A percentile compares a stretch with the other conserved stretches of the same genome.
These are phyloP conservation scores for Tricharina praecox DNA, from an alignment of 495 filamentous ascomycete genomes.

Conservation along the genomic window DNA sequence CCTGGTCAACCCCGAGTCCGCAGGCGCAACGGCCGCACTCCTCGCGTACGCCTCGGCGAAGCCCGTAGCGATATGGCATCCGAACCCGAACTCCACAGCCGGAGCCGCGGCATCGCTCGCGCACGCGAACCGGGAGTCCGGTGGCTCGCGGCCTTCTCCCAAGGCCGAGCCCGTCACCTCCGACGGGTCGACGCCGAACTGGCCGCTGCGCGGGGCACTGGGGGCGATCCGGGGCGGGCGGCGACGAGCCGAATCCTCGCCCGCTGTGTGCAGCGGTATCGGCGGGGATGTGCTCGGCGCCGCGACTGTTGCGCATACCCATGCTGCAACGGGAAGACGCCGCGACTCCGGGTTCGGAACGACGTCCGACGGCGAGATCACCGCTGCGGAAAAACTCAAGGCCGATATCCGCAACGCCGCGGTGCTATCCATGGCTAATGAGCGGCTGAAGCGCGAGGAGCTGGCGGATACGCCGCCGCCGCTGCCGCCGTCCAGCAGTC, in stretches of 20 bases:
- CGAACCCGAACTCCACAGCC: conserved; percentile 14
- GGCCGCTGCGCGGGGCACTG: conserved; percentile 18
- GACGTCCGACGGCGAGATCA: conserved; percentile 5
- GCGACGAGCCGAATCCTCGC: not conserved
- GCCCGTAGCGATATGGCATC: conserved; percentile 18
- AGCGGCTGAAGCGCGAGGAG: not conserved
- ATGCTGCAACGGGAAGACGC: not conserved
- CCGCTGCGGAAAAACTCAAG: conserved; percentile 21
- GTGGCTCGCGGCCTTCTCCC: not conserved
- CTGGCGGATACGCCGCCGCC: not conserved
- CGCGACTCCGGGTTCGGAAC: not conserved
- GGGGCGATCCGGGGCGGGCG: conserved; percentile 10
- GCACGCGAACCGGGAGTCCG: conserved; percentile 10
- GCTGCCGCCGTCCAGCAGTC: too few relatives aligned
- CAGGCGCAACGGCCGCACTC: conserved; percentile 18
- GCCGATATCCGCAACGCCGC: conserved; percentile 16
- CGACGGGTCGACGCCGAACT: conserved; percentile 4
- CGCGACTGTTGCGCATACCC: not conserved
- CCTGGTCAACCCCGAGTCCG: conserved; percentile 13
- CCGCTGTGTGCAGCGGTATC: too few relatives aligned
- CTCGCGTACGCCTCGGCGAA: conserved; percentile 15
- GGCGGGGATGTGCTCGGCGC: too few relatives aligned
- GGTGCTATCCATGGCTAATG: conserved; percentile 19
- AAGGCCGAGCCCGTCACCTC: not conserved
- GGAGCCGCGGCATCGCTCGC: conserved; percentile 21